Base-by-base conservation (phyloP, 23 red algal species). In the Gracilaria caudata region DNA sequence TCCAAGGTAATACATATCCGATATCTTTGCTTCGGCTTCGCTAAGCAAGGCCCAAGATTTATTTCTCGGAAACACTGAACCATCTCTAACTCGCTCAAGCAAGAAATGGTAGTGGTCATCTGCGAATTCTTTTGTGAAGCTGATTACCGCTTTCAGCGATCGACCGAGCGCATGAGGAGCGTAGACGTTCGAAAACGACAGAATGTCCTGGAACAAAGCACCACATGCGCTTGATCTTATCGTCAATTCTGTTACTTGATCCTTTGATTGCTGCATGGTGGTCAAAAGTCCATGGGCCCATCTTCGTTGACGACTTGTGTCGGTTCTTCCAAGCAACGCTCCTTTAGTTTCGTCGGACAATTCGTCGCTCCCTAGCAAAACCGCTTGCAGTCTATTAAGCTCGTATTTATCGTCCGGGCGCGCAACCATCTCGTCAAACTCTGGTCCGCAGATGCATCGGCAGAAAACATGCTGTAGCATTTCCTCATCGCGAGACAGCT, bases 111-210 rank as follows among this genome's bases (percentile, higher is more conserved):
- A 84, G 40, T 84, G 71, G 23, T 43, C 20, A 17, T 72, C 51
- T 2, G 60, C 35, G 23, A 68, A 41, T 36, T 51, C 61, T 60
- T 60, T 29, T 70, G 60, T 63, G 57, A 84, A 84, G 20, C 38
- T 63, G 19, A 72, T 45, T 9, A 84, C 80, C 35, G 80, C 80
- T 47, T 72, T 37, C 39, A 84, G 38, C n/a, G 63, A 51, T 49
- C 80, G 36, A 68, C 80, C 60, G 1, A 38, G 11, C 1, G 30
- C 59, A 55, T 51, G 43, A 68, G 29, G 35, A 37, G 41, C 61
- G 54, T 84, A 84, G 4, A 63, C 80, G 3, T 71, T 63, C 4
- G 80, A 55, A 84, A 84, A 84, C 25, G 80, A 68, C 7, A 84
- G 46, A 17, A 84, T 36, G 49, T 84, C 80, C 21, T 72, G 80